Evolutionary conservation across 2,329 filamentous ascomycete species (phyloP).

Genomic region (Fulvia fulva): DNA sequence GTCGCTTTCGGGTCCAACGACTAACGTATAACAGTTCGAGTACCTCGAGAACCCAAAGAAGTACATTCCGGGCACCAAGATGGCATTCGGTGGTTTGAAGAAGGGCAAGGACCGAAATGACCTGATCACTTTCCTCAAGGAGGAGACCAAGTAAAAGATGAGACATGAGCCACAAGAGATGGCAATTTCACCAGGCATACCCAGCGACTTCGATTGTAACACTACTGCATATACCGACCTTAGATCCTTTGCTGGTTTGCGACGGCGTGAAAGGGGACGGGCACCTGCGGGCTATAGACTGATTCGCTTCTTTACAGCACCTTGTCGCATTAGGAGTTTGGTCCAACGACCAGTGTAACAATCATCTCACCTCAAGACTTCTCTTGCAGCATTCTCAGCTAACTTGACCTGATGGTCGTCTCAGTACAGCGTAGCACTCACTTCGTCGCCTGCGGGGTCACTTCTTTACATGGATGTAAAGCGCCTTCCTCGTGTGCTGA

Average conservation of each 20-base stretch:
- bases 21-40: conserved; percentile 60
- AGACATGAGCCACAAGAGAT: background rate
- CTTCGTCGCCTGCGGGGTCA: background rate
- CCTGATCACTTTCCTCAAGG: conserved; percentile 81
- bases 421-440: background rate
- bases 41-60: conserved; percentile 99
- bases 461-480: background rate
- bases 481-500: background rate
- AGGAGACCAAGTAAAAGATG: conserved; percentile 63
- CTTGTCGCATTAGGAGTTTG: conserved; percentile 9
- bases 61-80: conserved; percentile 99
- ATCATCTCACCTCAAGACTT: conserved; percentile 7
- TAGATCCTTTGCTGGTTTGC: conserved; percentile 11
- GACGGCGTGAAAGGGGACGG: conserved; percentile 5
- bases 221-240: conserved; percentile 11
- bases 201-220: conserved; percentile 7
- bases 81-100: conserved; percentile 99
- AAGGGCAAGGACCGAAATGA: conserved; percentile 99
- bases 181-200: background rate
- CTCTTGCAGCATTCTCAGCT: background rate
- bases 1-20: background rate
- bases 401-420: too few species aligned
- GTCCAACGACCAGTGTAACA: conserved; percentile 8
- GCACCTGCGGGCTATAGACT: background rate
- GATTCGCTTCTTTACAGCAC: conserved; percentile 4